A percentile compares a stretch with the other conserved stretches of the same genome.
Evolutionary conservation across 139 green algal species (phyloP).

Genomic region (Asterochloris erici): DNA sequence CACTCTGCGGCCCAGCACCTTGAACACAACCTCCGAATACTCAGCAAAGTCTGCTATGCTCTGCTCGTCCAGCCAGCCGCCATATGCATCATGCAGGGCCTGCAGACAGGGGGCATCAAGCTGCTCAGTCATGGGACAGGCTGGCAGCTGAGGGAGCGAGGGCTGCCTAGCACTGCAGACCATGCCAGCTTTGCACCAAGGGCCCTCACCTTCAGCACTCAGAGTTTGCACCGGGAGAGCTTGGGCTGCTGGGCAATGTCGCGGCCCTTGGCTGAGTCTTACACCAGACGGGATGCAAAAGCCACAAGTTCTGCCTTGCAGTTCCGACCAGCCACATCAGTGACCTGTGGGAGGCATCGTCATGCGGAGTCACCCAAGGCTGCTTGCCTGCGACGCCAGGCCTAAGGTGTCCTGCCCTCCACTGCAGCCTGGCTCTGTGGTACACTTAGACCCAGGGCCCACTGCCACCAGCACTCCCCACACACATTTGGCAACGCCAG

Average conservation of each 20-base stretch:
- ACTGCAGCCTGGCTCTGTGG: neutral
- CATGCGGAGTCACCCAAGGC: conserved; percentile 26
- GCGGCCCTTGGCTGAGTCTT: no score
- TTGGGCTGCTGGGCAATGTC: no score
- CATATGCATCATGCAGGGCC: conserved; percentile 37
- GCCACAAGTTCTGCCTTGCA: no score
- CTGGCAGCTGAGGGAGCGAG: no score
- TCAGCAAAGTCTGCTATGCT: conserved; percentile 35
- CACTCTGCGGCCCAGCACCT: conserved; percentile 36
- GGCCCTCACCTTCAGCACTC: no score
- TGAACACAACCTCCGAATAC: conserved; percentile 41
- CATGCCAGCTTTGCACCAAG: no score
- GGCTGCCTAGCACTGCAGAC: no score
- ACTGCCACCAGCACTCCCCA: neutral
- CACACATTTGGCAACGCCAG: neutral
- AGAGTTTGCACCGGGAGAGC: no score
- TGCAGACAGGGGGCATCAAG: neutral
- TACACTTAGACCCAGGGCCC: neutral
- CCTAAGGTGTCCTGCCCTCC: no score
- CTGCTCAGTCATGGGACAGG: no score
- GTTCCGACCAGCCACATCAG: neutral
- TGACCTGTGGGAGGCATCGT: conserved; percentile 36
- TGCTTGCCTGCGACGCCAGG: no score
- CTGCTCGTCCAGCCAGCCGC: conserved; percentile 28
- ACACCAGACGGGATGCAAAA: no score